These are phyloP conservation scores for Coffea canephora DNA, from an alignment of 257 asterid genomes.

Conservation along the genomic window DNA sequence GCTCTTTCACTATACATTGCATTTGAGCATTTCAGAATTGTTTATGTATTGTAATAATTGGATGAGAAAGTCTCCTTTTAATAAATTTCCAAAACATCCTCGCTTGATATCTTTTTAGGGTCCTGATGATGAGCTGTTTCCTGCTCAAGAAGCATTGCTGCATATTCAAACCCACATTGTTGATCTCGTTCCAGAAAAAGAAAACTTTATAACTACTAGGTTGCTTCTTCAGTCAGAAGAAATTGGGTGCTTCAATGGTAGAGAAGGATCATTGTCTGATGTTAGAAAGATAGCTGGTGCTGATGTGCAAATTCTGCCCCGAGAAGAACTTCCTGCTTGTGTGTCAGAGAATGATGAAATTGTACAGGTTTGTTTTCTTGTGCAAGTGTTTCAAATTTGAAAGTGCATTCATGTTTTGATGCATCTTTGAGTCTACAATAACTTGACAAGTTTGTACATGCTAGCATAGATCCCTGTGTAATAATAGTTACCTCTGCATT, in stretches of 20 bases:
- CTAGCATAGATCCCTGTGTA: not conserved
- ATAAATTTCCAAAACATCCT: constrained; percentile 22
- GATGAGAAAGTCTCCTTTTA: not conserved
- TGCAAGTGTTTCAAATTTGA: constrained; percentile 4
- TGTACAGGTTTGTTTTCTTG: constrained; percentile 56
- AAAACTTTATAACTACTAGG: constrained; percentile 68
- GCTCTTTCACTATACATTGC: not conserved
- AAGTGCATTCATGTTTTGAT: not conserved
- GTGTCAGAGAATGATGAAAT: constrained; percentile 60
- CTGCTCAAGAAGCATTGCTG: constrained; percentile 97
- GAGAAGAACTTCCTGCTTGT: constrained; percentile 61
- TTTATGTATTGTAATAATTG: not conserved
- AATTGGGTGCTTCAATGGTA: constrained; percentile 51
- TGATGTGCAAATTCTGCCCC: constrained; percentile 53
- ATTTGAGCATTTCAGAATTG: not conserved
- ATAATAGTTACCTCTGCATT: not conserved
- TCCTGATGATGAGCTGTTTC: constrained; percentile 93
- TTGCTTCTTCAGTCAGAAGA: constrained; percentile 80
- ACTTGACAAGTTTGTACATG: not conserved
- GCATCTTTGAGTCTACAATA: not conserved
- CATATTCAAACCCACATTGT: constrained; percentile 88
- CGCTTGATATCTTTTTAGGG: constrained; percentile 51
- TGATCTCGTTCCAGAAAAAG: constrained; percentile 77
- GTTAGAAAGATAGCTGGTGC: constrained; percentile 66
- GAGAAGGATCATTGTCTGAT: constrained; percentile 41